Evolutionary conservation across 1,284 basidiomycete species (phyloP), one percentile per base, ranked within the genome.

Genomic region (Lignosus rhinocerotis): DNA sequence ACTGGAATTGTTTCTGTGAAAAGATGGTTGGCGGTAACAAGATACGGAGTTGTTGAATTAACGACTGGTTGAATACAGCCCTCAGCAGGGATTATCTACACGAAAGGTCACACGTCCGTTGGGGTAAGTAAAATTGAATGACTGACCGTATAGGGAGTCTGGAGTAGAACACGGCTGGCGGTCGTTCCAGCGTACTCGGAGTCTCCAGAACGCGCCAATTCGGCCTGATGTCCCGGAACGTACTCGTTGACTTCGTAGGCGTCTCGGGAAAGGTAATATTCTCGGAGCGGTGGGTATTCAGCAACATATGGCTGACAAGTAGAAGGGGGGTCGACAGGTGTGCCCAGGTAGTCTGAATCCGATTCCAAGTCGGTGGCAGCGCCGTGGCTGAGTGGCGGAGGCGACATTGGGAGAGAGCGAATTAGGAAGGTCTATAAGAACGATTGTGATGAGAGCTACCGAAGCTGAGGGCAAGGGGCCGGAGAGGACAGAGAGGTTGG

Each of bases 361-460:
- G 66, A 63, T 34, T 67, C 66, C 50, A 55, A 52, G 55, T 67
- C 66, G 42, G 62, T 58, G 53, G 61, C 36, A 14, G 36, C 56
- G 59, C 53, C 50, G 42, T 64, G 59, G 52, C 41, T 47, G 53
- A 60, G 63, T 39, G 64, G 63, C 58, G 62, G 59, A 39, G 59
- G 53, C 51, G 64, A 64, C 63, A 59, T 65, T 31, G 32, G 45
- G 52, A 48, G 30, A 33, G 41, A 25, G 61, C 65, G 51, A 53
- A 67, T 59, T 61, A 58, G 66, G 62, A 54, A 65, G 55, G 66
- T 64, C 43, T 38, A 51, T 56, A 66, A 59, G 65, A 64, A 62
- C 59, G 59, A 4, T 7, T 2, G 47, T 16, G 53, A 31, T 51
- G 54, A 33, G 34, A 30, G 53, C 17, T 16, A 48, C 31, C 9